These are phyloP conservation scores for Xerocomellus amylosporus DNA, from an alignment of 768 basidiomycete species.

Conservation along the genomic window DNA sequence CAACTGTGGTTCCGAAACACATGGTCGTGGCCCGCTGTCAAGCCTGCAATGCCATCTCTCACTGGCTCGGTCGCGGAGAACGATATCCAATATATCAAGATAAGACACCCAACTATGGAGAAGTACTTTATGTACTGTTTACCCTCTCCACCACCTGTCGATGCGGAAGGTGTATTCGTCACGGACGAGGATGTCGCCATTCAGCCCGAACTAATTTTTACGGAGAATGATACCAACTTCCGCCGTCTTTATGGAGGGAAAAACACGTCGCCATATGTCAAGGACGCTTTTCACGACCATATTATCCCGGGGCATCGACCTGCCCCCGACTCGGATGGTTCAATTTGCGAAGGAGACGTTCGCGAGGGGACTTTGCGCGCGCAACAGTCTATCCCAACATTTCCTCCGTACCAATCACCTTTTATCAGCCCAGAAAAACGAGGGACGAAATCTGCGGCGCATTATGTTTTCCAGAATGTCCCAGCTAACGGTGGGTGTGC, in stretches of 20 bases:
- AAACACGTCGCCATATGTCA: conserved; percentile 81
- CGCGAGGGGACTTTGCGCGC: not conserved
- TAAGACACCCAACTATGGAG: conserved; percentile 70
- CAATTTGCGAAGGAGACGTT: not conserved
- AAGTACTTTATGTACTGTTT: conserved; percentile 84
- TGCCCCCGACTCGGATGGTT: conserved; percentile 37
- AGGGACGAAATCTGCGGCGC: conserved; percentile 92
- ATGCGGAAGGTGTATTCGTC: conserved; percentile 60
- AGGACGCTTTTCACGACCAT: conserved; percentile 98
- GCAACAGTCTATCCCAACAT: not conserved
- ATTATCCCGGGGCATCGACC: conserved; percentile 85
- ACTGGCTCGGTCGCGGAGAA: conserved; percentile 47
- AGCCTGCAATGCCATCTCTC: conserved; percentile 63
- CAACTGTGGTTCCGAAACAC: conserved; percentile 98
- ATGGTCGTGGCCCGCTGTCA: conserved; percentile 88
- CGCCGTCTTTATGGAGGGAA: conserved; percentile 83
- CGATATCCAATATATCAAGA: conserved; percentile 61
- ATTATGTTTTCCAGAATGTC: conserved; percentile 84
- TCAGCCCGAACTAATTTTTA: conserved; percentile 86
- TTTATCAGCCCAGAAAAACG: conserved; percentile 85
- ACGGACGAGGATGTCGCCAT: conserved; percentile 58
- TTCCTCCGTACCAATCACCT: not conserved
- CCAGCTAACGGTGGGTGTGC: conserved; percentile 92
- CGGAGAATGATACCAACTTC: conserved; percentile 98
- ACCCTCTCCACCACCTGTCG: conserved; percentile 88